phyloP scores from a whole-genome alignment of 2,329 filamentous ascomycete species.

The Fusarium sp. region DNA sequence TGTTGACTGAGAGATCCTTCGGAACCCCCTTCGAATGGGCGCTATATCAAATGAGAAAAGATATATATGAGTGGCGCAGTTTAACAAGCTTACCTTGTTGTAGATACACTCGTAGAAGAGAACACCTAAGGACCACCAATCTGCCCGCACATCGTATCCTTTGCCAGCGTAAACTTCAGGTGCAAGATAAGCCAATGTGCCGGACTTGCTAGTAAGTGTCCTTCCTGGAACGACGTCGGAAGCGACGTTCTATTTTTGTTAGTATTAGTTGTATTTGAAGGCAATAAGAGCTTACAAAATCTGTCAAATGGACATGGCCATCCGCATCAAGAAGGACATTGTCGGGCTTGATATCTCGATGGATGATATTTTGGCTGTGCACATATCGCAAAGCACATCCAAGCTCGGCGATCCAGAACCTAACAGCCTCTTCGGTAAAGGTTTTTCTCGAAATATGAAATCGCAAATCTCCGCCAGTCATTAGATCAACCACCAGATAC shows the following conservation, averaged over 20 bases:
- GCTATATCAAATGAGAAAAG: constrained; percentile 56
- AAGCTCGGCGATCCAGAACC: constrained; percentile 96
- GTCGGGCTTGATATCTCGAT: constrained; percentile 91
- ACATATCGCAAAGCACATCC: constrained; percentile 91
- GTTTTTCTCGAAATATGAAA: constrained; percentile 98
- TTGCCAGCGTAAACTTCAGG: constrained; percentile 93
- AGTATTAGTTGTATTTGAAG: background rate
- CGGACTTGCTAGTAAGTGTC: constrained; percentile 91
- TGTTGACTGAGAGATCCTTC: constrained; percentile 81
- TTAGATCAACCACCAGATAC: constrained; percentile 97
- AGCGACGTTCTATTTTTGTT: constrained; percentile 79
- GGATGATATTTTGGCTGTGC: constrained; percentile 85
- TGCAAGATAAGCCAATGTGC: constrained; percentile 92
- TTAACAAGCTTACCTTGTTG: constrained; percentile 75
- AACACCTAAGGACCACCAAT: constrained; percentile 98
- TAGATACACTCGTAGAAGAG: constrained; percentile 99
- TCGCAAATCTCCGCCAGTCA: constrained; percentile 95
- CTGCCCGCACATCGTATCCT: constrained; percentile 88
- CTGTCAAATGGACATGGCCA: constrained; percentile 94
- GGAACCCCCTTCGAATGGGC: constrained; percentile 90
- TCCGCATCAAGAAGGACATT: constrained; percentile 88
- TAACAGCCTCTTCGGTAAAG: constrained; percentile 95
- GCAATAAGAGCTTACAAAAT: constrained; percentile 75
- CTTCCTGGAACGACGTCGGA: constrained; percentile 88
- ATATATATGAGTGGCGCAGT: background rate